These are phyloP conservation scores for Leccinellum rugosiceps DNA, from an alignment of 768 basidiomycete species.

Conservation along the genomic window DNA sequence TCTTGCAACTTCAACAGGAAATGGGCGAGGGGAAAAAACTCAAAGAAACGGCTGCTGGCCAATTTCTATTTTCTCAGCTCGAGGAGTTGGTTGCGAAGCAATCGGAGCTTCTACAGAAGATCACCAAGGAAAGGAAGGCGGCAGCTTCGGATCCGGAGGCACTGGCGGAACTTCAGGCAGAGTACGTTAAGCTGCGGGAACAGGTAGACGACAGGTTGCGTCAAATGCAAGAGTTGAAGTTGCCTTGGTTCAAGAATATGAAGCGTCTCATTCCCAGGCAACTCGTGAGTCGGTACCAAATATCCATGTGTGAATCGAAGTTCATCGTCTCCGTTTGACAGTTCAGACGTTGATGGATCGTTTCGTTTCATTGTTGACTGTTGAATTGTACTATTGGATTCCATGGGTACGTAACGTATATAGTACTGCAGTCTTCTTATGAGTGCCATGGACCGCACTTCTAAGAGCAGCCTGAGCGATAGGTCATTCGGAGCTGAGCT, in stretches of 20 bases:
- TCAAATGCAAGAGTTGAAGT: not conserved
- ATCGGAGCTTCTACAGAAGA: not conserved
- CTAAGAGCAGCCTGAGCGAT: too few species aligned
- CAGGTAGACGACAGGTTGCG: not conserved
- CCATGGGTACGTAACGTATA: too few species aligned
- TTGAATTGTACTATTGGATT: too few species aligned
- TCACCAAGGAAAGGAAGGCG: not conserved
- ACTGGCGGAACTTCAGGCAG: not conserved
- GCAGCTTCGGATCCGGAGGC: not conserved
- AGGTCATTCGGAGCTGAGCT: too few species aligned
- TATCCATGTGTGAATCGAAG: not conserved
- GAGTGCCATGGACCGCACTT: too few species aligned
- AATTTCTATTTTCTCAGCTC: not conserved
- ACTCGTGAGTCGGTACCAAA: not conserved
- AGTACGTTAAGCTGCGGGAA: not conserved
- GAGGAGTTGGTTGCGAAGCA: not conserved
- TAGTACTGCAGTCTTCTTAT: too few species aligned
- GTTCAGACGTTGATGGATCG: not conserved
- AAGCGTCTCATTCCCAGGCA: not conserved
- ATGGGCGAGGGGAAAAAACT: not conserved
- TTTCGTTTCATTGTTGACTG: too few species aligned
- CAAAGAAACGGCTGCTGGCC: not conserved
- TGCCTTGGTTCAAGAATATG: not conserved
- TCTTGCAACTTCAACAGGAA: not conserved
- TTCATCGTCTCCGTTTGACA: not conserved